Evolutionary conservation across 768 basidiomycete genomes (phyloP).

Genomic region (Clavulina sp.): DNA sequence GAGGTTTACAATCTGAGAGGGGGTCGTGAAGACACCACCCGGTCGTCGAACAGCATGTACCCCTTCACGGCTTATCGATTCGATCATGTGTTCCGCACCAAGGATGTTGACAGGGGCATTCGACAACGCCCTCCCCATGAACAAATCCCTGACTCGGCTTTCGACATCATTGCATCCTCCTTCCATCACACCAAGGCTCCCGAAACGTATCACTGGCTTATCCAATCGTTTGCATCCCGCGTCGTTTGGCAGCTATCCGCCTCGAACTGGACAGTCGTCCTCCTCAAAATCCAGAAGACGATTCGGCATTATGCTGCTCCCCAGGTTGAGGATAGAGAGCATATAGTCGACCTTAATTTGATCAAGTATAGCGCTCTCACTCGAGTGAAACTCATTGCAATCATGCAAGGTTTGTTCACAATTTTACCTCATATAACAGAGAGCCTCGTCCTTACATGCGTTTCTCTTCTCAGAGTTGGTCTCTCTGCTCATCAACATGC

Average conservation of each 20-base stretch:
- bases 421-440: not conserved
- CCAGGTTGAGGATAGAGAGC: conserved; percentile 34
- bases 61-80: conserved; percentile 18
- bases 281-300: conserved; percentile 47
- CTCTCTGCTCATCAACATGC: conserved; percentile 69
- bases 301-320: conserved; percentile 42
- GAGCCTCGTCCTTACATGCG: not conserved
- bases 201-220: conserved; percentile 10
- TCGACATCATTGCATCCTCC: not conserved
- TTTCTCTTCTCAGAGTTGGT: conserved; percentile 42
- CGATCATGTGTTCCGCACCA: not conserved
- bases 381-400: conserved; percentile 42
- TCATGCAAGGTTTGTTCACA: conserved; percentile 41
- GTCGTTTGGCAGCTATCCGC: conserved; percentile 77
- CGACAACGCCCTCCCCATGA: conserved; percentile 20
- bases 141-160: conserved; percentile 1
- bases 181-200: conserved; percentile 3
- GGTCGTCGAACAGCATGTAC: conserved; percentile 4
- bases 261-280: conserved; percentile 71
- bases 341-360: conserved; percentile 58
- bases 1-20: conserved; percentile 34
- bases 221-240: conserved; percentile 31
- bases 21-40: conserved; percentile 6
- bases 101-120: not conserved
- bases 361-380: conserved; percentile 66